phyloP scores from a whole-genome alignment of 805 yeast species.

The Candida ovalis region DNA sequence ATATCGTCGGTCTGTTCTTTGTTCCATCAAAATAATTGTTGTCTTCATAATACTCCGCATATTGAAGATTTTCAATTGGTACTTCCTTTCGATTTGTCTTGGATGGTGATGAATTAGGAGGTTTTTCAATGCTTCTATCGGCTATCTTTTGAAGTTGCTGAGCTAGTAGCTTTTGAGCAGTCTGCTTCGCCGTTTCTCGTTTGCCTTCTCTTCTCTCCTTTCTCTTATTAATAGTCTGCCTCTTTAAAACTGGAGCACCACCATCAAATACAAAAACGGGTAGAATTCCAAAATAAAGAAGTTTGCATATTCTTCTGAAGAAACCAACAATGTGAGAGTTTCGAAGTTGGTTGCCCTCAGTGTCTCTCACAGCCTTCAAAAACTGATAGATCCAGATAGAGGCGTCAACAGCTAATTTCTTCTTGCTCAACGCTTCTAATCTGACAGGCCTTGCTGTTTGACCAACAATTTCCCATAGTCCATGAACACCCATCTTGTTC shows the following conservation, averaged over 20 bases:
- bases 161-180: constrained; percentile 80
- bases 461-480: constrained; percentile 87
- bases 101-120: constrained; percentile 1
- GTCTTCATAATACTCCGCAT: constrained; percentile 36
- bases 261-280: constrained; percentile 97
- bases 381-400: constrained; percentile 98
- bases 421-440: constrained; percentile 76
- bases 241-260: constrained; percentile 82
- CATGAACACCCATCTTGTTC: constrained; percentile 94
- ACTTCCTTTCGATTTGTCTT: constrained; percentile 11
- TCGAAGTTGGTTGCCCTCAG: constrained; percentile 70
- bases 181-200: constrained; percentile 59
- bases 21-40: constrained; percentile 19
- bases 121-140: constrained; percentile 20
- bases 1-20: not conserved
- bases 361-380: constrained; percentile 87
- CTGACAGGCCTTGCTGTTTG: constrained; percentile 90
- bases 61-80: constrained; percentile 24
- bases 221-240: constrained; percentile 71
- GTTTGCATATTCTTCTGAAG: constrained; percentile 86
- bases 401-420: constrained; percentile 90
- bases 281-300: constrained; percentile 77
- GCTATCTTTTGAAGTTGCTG: constrained; percentile 66
- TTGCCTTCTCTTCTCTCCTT: constrained; percentile 72
- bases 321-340: constrained; percentile 94